Percentiles rank a stretch among this genome's conserved stretches.
Conservation (phyloP, 352 stramenopile genomes). For the Elongisporangium prolatum region DNA sequence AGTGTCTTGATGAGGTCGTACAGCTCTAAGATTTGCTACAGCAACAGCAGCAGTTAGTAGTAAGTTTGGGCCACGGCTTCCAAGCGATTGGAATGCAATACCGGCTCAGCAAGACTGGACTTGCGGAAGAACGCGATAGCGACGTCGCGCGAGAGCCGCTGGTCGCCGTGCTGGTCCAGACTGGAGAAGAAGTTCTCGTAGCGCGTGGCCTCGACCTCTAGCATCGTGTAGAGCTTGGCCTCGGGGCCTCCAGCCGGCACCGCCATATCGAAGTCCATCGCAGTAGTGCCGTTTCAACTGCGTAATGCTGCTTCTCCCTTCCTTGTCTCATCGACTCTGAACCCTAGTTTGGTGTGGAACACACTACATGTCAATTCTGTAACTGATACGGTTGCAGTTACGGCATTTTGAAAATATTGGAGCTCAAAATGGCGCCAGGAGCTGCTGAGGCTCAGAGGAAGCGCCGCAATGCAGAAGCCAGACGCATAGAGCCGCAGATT, state of each 20-base stretch:
- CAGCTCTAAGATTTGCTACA: constrained; percentile 39
- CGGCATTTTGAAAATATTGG: not conserved
- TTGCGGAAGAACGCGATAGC: constrained; percentile 57
- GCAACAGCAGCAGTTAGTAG: too few relatives aligned
- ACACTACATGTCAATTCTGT: not conserved
- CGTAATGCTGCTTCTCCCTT: not conserved
- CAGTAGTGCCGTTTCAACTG: constrained; percentile 1
- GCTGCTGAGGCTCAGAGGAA: not conserved
- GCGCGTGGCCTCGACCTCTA: constrained; percentile 46
- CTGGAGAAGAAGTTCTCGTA: constrained; percentile 61
- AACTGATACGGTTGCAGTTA: not conserved
- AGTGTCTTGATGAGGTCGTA: constrained; percentile 43
- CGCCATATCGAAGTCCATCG: constrained; percentile 14
- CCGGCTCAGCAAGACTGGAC: constrained; percentile 39
- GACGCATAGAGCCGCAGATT: not conserved
- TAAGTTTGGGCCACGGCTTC: too few relatives aligned
- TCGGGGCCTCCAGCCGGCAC: constrained; percentile 14
- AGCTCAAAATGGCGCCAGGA: not conserved
- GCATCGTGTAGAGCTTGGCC: constrained; percentile 50
- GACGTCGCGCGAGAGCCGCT: constrained; percentile 15
- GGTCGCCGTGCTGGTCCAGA: constrained; percentile 20
- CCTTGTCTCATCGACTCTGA: not conserved
- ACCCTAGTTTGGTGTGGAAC: not conserved
- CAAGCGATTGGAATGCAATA: too few relatives aligned
- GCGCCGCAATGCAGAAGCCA: not conserved